phyloP scores from a whole-genome alignment of 352 stramenopile species.

The Phytophthora podocarpi region DNA sequence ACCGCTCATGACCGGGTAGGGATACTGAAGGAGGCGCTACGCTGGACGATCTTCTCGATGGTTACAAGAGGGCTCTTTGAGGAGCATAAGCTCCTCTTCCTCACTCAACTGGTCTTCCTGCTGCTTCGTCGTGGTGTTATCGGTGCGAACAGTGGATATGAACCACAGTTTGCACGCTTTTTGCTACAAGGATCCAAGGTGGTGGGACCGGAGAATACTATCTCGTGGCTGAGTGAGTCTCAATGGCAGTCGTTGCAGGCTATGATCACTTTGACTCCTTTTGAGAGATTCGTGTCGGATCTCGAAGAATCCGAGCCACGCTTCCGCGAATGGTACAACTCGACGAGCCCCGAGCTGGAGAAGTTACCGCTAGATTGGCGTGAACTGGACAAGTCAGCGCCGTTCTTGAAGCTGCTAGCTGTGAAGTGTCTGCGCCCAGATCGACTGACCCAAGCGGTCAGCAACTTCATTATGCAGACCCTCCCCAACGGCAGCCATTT shows the following conservation, averaged over 20 bases:
- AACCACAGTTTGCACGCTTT: slow-evolving; percentile 74
- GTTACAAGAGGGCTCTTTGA: slow-evolving; percentile 92
- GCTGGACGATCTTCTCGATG: slow-evolving; percentile 91
- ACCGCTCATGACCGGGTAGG: slow-evolving; percentile 62
- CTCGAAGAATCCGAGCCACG: slow-evolving; percentile 89
- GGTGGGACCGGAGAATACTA: slow-evolving; percentile 70
- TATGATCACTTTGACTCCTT: slow-evolving; percentile 79
- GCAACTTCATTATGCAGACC: slow-evolving; percentile 90
- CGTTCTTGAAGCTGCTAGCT: slow-evolving; percentile 94
- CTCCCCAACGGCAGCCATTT: slow-evolving; percentile 85
- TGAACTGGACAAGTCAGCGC: slow-evolving; percentile 88
- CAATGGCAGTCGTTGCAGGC: slow-evolving; percentile 87
- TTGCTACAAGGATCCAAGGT: slow-evolving; percentile 77
- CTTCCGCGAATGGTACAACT: slow-evolving; percentile 94
- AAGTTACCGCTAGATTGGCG: slow-evolving; percentile 93
- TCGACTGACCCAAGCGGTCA: slow-evolving; percentile 92
- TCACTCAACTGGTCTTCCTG: slow-evolving; percentile 88
- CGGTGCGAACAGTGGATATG: slow-evolving; percentile 73
- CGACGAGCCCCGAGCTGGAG: slow-evolving; percentile 80
- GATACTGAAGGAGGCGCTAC: slow-evolving; percentile 73
- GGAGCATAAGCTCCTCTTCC: slow-evolving; percentile 91
- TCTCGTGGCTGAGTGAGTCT: slow-evolving; percentile 85
- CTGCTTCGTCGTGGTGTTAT: slow-evolving; percentile 75
- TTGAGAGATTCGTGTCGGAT: slow-evolving; percentile 87
- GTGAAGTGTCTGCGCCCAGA: slow-evolving; percentile 95